phyloP scores from a whole-genome alignment of 2,329 filamentous ascomycete genomes.

The Fusarium nematophilum region DNA sequence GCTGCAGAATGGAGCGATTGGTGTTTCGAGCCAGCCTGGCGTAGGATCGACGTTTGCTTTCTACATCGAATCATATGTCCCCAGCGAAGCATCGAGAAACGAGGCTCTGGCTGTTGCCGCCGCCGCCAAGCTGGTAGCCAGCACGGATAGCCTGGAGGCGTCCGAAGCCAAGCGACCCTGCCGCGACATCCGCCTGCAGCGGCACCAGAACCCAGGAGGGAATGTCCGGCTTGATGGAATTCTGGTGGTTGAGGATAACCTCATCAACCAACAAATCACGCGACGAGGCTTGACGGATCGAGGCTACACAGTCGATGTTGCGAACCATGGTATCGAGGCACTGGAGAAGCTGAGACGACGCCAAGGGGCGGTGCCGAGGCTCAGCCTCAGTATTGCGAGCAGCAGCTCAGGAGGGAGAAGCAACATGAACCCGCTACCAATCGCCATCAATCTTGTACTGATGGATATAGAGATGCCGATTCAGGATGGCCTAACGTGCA shows the following conservation, averaged over 20 bases:
- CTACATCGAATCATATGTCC: slow-evolving; percentile 71
- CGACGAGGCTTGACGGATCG: slow-evolving; percentile 61
- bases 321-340: slow-evolving; percentile 68
- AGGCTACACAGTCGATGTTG: slow-evolving; percentile 63
- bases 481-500: slow-evolving; percentile 77
- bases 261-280: slow-evolving; percentile 69
- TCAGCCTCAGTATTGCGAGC: slow-evolving; percentile 3
- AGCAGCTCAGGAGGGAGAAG: slow-evolving; percentile 23
- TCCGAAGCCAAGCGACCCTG: slow-evolving; percentile 32
- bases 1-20: slow-evolving; percentile 83
- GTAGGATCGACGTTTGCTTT: slow-evolving; percentile 82
- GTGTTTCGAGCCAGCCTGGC: slow-evolving; percentile 74
- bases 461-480: slow-evolving; percentile 85
- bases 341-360: slow-evolving; percentile 57
- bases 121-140: slow-evolving; percentile 46
- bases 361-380: slow-evolving; percentile 38
- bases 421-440: slow-evolving; percentile 25
- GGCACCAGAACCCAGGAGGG: slow-evolving; percentile 41
- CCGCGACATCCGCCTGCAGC: slow-evolving; percentile 38
- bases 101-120: slow-evolving; percentile 55
- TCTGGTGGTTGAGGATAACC: slow-evolving; percentile 70
- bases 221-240: slow-evolving; percentile 54
- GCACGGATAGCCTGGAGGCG: slow-evolving; percentile 31
- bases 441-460: slow-evolving; percentile 69
- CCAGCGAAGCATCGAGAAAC: slow-evolving; percentile 52